Conservation (phyloP, 2,329 filamentous ascomycete species). For the Neonectria neomacrospora region DNA sequence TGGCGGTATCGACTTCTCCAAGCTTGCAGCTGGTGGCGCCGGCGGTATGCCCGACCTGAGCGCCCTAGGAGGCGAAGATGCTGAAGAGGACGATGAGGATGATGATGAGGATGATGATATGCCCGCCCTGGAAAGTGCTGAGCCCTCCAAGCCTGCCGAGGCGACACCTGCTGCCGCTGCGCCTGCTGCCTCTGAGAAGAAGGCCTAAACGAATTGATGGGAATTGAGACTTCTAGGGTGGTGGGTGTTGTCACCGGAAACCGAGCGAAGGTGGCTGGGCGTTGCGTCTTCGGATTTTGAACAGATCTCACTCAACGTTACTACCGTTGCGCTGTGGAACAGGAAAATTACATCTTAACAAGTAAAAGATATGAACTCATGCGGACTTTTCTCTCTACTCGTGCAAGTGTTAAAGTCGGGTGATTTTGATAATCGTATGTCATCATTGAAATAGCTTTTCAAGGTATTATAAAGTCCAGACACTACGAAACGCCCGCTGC, state of each 20-base stretch:
- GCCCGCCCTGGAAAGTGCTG: constrained; percentile 79
- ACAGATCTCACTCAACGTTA: constrained; percentile 30
- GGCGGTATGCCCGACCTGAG: constrained; percentile 59
- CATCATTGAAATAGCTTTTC: not conserved
- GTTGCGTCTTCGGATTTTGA: constrained; percentile 41
- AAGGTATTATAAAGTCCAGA: too few species aligned
- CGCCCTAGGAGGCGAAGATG: constrained; percentile 57
- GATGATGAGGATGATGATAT: constrained; percentile 78
- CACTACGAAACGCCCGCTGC: too few species aligned
- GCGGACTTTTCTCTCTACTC: not conserved
- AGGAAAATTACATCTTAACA: constrained; percentile 36
- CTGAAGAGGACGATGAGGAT: constrained; percentile 65
- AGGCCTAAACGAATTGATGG: constrained; percentile 47
- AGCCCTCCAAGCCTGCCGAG: constrained; percentile 47
- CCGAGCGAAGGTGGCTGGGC: constrained; percentile 38
- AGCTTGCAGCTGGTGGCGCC: constrained; percentile 73
- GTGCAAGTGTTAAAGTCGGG: not conserved
- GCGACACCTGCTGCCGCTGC: constrained; percentile 45
- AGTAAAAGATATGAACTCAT: constrained; percentile 11
- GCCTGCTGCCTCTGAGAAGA: constrained; percentile 52
- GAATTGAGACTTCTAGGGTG: constrained; percentile 22
- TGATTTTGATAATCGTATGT: not conserved
- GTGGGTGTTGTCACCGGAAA: constrained; percentile 32
- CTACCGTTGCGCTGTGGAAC: constrained; percentile 39
- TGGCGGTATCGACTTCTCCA: constrained; percentile 92